Base-by-base conservation (phyloP, 805 yeast species). In the Zygosaccharomyces siamensis region DNA sequence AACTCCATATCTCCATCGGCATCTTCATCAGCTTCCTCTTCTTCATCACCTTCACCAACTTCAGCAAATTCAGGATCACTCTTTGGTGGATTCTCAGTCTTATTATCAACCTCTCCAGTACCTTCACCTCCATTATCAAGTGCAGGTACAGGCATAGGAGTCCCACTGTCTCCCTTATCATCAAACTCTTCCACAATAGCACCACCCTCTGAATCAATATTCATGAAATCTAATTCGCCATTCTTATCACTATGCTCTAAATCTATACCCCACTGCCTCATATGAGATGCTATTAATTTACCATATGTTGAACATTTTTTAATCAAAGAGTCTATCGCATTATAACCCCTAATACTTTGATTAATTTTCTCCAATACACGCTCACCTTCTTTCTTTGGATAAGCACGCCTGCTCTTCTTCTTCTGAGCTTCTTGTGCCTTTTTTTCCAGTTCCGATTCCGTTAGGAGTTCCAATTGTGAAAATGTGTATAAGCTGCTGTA, bases 251-350 rank as follows among this genome's bases (percentile, higher is more conserved):
- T 69, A 12, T 86, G 88, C 31, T 81, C 78, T 7, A 84, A 75
- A 41, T 79, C 75, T n/a, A 89, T 88, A 30, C 97, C 97, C 99
- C 99, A 92, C 51, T 78, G 75, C 43, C 72, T 73, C 69, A 93
- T 87, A 53, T 87, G 93, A 10, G 70, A 65, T 4, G 89, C 75
- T 49, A 93, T 89, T 6, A 73, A 65, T 12, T 75, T 72, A 48
- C 97, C 96, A 55, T 86, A 83, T 14, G 79, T 77, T 7, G 89
- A 81, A 71, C 99, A 93, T 56, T 81, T 79, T 50, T 81, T 81
- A 52, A 93, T 88, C 55, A 93, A 72, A n/a, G 95, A 84, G 58
- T 92, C 98, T 39, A 93, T 96, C 0, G 99, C 98, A 52, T 83
- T 84, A 64, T 93, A 93, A 4, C 98, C 98, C 59, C 81, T 80